Conservation (phyloP, 306 rosid genomes). For the Senna siamea region DNA sequence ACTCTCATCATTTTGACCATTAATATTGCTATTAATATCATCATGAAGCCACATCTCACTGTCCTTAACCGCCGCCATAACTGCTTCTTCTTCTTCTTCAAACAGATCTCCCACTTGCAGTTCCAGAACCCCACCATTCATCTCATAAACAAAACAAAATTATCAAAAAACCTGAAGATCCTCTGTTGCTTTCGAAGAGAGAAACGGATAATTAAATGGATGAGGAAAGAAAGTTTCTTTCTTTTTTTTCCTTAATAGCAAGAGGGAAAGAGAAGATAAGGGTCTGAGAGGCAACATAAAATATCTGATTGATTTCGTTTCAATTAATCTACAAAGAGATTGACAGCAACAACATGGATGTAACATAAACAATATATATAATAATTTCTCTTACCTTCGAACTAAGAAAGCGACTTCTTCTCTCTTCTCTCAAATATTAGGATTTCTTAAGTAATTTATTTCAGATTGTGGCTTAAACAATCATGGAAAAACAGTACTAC, state of each 20-base stretch:
- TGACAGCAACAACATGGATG: too few relatives aligned
- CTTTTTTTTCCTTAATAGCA: too few relatives aligned
- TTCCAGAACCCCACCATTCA: constrained; percentile 26
- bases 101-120: constrained; percentile 51
- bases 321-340: too few relatives aligned
- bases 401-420: too few relatives aligned
- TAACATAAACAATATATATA: too few relatives aligned
- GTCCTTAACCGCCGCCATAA: constrained; percentile 32
- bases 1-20: not conserved
- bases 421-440: too few relatives aligned
- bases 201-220: too few relatives aligned
- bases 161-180: too few relatives aligned
- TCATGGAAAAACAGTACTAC: too few relatives aligned
- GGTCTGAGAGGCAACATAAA: constrained; percentile 56
- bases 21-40: too few relatives aligned
- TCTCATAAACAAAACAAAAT: constrained; percentile 2
- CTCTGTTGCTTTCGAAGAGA: too few relatives aligned
- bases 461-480: not conserved
- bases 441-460: not conserved
- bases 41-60: constrained; percentile 52
- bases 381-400: constrained; percentile 22
- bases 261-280: not conserved
- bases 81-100: constrained; percentile 36
- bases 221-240: too few relatives aligned
- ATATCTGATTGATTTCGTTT: constrained; percentile 47